Evolutionary conservation across 2,329 filamentous ascomycete species (phyloP).

Genomic region (Biscogniauxia mediterranea): DNA sequence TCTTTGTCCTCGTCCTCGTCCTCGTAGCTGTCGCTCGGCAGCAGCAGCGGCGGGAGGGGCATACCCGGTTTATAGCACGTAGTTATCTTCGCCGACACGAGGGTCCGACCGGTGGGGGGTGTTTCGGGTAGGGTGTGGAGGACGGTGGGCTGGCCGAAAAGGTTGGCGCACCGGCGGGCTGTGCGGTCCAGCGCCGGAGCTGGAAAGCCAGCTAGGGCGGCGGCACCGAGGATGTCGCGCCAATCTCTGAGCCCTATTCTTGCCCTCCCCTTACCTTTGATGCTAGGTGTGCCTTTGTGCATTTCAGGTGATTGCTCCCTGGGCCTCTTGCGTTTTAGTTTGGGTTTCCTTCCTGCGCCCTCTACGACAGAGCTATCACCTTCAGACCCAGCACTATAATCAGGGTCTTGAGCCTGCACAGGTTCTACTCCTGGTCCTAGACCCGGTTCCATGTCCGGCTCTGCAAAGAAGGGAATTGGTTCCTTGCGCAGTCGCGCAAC

Average conservation of each 20-base stretch:
- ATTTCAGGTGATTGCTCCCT: not conserved
- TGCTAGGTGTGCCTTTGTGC: not conserved
- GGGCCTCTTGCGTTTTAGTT: not conserved
- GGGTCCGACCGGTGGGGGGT: constrained; percentile 2
- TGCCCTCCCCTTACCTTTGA: not conserved
- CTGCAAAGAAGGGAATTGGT: constrained; percentile 27
- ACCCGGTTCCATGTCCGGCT: constrained; percentile 11
- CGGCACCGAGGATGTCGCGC: constrained; percentile 80
- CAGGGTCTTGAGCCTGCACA: constrained; percentile 4
- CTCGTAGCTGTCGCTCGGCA: constrained; percentile 11
- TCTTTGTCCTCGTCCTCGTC: constrained; percentile 9
- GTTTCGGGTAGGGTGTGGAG: constrained; percentile 54
- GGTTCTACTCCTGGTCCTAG: constrained; percentile 11
- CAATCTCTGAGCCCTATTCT: constrained; percentile 64
- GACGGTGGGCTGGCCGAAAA: constrained; percentile 73
- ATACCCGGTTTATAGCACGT: constrained; percentile 32
- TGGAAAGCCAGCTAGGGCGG: constrained; percentile 71
- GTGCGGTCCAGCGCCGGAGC: constrained; percentile 64
- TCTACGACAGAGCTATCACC: constrained; percentile 15
- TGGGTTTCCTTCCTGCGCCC: not conserved
- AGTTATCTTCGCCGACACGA: constrained; percentile 6
- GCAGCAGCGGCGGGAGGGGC: constrained; percentile 10
- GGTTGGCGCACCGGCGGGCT: constrained; percentile 67
- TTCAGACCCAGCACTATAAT: constrained; percentile 4
- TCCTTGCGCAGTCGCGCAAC: constrained; percentile 44